Conservation (phyloP, 805 yeast genomes). For the Wickerhamiella shivajii region DNA sequence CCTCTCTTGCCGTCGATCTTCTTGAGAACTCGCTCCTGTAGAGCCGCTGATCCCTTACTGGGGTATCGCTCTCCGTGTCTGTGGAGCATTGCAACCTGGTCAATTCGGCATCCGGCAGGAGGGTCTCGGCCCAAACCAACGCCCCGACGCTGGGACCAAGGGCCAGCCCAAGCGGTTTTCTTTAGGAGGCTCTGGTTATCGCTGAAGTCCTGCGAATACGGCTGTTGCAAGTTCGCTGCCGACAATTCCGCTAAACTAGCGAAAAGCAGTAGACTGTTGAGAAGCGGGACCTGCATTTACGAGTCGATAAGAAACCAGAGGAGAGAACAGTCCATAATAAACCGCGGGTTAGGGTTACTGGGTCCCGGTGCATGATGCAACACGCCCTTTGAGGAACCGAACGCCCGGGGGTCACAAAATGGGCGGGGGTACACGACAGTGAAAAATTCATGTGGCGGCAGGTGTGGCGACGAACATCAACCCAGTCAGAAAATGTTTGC, state of each 20-base stretch:
- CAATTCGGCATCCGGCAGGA: constrained; percentile 37
- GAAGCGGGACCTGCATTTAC: too few species aligned
- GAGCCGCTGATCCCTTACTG: constrained; percentile 14
- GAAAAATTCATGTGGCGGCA: constrained; percentile 1
- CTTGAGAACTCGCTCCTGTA: constrained; percentile 10
- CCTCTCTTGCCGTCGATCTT: constrained; percentile 10
- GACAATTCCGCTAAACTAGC: too few species aligned
- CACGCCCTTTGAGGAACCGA: too few species aligned
- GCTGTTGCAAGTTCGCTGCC: too few species aligned
- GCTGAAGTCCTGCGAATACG: constrained; percentile 16
- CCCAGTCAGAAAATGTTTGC: constrained; percentile 1
- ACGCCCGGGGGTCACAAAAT: too few species aligned
- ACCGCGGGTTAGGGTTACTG: too few species aligned
- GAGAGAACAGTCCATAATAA: too few species aligned
- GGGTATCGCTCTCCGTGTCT: constrained; percentile 52
- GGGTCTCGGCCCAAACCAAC: constrained; percentile 38
- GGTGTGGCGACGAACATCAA: constrained; percentile 2
- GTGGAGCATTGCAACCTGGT: constrained; percentile 38
- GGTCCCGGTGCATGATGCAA: too few species aligned
- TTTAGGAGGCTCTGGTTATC: constrained; percentile 36
- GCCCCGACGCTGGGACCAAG: constrained; percentile 36
- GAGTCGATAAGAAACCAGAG: too few species aligned
- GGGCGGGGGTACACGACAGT: too few species aligned
- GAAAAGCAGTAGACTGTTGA: too few species aligned
- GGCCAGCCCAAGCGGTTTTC: constrained; percentile 39